phyloP scores from a whole-genome alignment of 83 land plant genomes.

The Picea mariana region DNA sequence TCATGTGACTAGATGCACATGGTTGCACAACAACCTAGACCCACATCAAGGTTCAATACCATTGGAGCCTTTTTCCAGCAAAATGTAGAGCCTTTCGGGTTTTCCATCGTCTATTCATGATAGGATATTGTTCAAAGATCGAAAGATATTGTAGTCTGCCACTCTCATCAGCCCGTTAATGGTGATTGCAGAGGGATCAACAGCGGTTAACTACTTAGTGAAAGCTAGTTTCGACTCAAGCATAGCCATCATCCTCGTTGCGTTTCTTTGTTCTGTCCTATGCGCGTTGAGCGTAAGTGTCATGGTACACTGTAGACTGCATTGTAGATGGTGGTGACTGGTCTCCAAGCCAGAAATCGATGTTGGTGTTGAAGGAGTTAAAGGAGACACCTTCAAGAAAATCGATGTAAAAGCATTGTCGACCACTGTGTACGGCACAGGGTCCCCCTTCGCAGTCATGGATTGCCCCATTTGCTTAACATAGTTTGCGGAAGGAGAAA shows the following conservation, averaged over 20 bases:
- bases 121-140: background rate
- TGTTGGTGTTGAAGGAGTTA: background rate
- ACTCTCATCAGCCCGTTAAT: background rate
- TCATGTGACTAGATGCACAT: too few relatives aligned
- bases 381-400: too few relatives aligned
- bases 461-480: slow-evolving; percentile 37
- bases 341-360: background rate
- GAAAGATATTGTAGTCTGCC: too few relatives aligned
- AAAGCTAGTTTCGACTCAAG: background rate
- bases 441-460: background rate
- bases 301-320: background rate
- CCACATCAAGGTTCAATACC: too few relatives aligned
- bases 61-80: too few relatives aligned
- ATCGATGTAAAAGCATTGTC: background rate
- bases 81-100: background rate
- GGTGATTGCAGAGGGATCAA: background rate
- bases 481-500: slow-evolving; percentile 21
- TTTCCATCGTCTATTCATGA: too few relatives aligned
- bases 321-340: background rate
- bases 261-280: background rate
- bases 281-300: background rate
- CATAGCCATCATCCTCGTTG: background rate
- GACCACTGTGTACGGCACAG: background rate
- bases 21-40: too few relatives aligned
- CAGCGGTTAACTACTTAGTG: background rate